Percentiles rank a stretch among this genome's conserved stretches.
Conservation (phyloP, 441 rosid species). For the Erysimum cheiri region DNA sequence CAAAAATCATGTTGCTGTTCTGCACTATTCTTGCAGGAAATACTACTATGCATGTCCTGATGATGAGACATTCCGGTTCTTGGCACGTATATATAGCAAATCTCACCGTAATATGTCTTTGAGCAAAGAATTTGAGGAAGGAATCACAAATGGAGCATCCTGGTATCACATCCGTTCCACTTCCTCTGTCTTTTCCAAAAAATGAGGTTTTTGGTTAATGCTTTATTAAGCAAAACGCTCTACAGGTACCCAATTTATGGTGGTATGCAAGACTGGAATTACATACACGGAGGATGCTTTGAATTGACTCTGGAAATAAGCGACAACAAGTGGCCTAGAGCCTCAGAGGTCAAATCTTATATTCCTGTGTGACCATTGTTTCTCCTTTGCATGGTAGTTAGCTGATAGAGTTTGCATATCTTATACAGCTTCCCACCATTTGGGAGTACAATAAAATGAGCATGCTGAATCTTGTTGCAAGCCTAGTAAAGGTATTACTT, state of each 20-base stretch:
- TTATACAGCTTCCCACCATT: constrained; percentile 75
- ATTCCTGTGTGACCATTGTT: neutral
- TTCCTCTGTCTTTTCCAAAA: constrained; percentile 19
- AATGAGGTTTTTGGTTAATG: constrained; percentile 15
- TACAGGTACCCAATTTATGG: constrained; percentile 97
- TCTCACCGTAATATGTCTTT: constrained; percentile 91
- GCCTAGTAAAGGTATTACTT: constrained; percentile 68
- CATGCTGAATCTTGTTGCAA: constrained; percentile 90
- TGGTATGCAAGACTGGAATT: constrained; percentile 99
- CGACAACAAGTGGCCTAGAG: constrained; percentile 92
- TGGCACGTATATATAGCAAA: constrained; percentile 81
- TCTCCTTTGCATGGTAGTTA: constrained; percentile 29
- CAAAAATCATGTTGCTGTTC: no score
- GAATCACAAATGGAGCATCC: constrained; percentile 92
- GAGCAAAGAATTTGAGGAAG: constrained; percentile 87
- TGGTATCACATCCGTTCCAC: constrained; percentile 57
- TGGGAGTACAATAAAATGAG: constrained; percentile 94
- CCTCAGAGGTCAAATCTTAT: constrained; percentile 65
- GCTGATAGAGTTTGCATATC: constrained; percentile 33
- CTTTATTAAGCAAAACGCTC: constrained; percentile 20
- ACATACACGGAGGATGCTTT: constrained; percentile 90
- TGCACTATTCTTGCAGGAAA: constrained; percentile 66
- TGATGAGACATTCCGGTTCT: constrained; percentile 78
- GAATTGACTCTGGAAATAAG: constrained; percentile 95
- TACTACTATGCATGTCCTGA: constrained; percentile 87